Evolutionary conservation across 2,329 filamentous ascomycete genomes (phyloP).

Genomic region (Alternaria alternata): DNA sequence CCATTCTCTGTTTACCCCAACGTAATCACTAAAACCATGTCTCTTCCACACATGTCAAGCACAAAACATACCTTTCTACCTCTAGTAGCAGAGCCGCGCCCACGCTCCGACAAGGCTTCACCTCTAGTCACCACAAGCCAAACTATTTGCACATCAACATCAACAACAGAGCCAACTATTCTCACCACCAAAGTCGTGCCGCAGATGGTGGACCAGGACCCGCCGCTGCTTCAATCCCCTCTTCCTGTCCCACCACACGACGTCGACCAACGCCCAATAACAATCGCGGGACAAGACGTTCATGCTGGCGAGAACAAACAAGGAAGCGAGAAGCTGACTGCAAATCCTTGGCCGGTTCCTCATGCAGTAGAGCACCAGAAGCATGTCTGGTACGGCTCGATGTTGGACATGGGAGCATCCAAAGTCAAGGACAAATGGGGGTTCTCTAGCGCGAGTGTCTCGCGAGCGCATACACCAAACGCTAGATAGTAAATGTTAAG

Average conservation of each 20-base stretch:
- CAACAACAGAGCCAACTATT: neutral
- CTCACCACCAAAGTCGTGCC: neutral
- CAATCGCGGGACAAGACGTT: neutral
- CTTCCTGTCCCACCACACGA: neutral
- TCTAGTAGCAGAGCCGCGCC: neutral
- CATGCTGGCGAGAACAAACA: neutral
- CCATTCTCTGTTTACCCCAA: neutral
- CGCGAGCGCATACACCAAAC: neutral
- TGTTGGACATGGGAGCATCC: neutral
- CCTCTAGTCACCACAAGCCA: neutral
- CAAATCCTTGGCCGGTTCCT: neutral
- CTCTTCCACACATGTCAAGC: neutral
- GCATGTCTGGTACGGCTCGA: conserved; percentile 1
- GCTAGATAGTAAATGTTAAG: neutral
- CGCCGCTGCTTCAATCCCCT: neutral
- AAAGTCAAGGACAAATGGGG: conserved; percentile 7
- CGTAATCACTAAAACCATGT: neutral
- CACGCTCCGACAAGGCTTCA: neutral
- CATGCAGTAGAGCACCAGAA: conserved; percentile 6
- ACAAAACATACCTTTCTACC: neutral
- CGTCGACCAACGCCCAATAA: neutral
- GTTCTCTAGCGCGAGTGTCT: conserved; percentile 2
- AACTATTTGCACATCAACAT: neutral
- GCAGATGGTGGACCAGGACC: neutral
- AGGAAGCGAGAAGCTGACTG: neutral